Percentiles rank a stretch among this genome's conserved stretches.
Conservation (phyloP, 345 rosid species). For the Garcia nutans region DNA sequence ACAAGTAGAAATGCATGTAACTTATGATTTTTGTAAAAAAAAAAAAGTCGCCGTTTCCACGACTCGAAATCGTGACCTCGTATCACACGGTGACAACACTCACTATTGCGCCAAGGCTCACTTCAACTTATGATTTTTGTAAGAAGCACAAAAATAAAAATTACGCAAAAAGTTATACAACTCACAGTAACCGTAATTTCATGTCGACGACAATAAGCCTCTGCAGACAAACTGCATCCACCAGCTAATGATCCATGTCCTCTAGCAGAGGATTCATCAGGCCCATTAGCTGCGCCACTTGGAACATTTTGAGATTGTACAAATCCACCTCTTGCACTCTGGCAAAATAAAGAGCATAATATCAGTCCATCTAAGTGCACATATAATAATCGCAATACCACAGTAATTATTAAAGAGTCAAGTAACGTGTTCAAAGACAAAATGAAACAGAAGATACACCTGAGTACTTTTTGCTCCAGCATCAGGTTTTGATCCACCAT, state of each 20-base stretch:
- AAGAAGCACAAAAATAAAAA: not conserved
- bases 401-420: not conserved
- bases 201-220: conserved; percentile 74
- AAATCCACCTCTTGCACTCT: conserved; percentile 43
- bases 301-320: conserved; percentile 37
- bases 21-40: not conserved
- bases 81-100: too few species aligned
- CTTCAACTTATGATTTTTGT: not conserved
- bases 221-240: conserved; percentile 48
- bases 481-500: conserved; percentile 43
- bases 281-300: conserved; percentile 43
- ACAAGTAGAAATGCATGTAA: not conserved
- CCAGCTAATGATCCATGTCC: conserved; percentile 45
- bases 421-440: not conserved
- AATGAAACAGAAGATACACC: conserved; percentile 32
- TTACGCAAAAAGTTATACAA: not conserved
- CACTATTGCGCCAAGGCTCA: too few species aligned
- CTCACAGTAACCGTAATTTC: conserved; percentile 82
- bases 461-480: conserved; percentile 44
- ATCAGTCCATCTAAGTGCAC: not conserved
- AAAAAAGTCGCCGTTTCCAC: too few species aligned
- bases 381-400: not conserved
- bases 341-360: not conserved
- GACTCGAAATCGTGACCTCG: too few species aligned
- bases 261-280: conserved; percentile 40